Evolutionary conservation across 768 basidiomycete species (phyloP).

Genomic region (Kwoniella sp.): DNA sequence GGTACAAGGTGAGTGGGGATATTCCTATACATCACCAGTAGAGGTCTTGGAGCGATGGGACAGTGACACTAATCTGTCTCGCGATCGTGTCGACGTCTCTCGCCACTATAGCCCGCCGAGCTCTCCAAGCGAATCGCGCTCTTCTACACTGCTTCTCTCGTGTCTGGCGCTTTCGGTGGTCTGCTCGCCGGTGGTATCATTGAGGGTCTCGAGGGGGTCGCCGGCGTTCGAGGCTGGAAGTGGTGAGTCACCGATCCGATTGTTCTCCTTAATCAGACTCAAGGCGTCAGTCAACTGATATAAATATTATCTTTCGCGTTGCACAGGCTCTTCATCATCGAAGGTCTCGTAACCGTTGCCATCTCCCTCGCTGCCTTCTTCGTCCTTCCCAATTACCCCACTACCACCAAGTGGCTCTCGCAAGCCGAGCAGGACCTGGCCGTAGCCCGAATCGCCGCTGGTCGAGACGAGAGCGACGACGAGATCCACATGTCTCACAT

Average conservation of each 20-base stretch:
- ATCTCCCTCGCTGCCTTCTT: slow-evolving; percentile 44
- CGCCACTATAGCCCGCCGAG: slow-evolving; percentile 40
- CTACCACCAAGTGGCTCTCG: slow-evolving; percentile 48
- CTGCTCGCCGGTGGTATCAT: slow-evolving; percentile 55
- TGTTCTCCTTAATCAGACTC: too few relatives aligned
- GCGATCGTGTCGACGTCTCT: neutral
- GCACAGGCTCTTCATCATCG: slow-evolving; percentile 53
- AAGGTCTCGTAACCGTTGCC: slow-evolving; percentile 47
- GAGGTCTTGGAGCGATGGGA: too few relatives aligned
- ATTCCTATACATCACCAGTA: neutral
- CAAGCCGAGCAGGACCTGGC: slow-evolving; percentile 43
- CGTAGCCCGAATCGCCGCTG: slow-evolving; percentile 28
- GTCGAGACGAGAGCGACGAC: slow-evolving; percentile 29
- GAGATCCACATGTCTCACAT: slow-evolving; percentile 48
- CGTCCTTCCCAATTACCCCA: slow-evolving; percentile 52
- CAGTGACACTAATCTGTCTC: neutral
- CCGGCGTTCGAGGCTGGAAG: slow-evolving; percentile 51
- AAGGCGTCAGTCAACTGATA: too few relatives aligned
- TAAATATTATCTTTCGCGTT: neutral
- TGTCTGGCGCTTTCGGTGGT: slow-evolving; percentile 55
- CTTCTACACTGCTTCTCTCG: slow-evolving; percentile 54
- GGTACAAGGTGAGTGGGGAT: slow-evolving; percentile 50
- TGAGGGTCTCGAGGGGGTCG: slow-evolving; percentile 45
- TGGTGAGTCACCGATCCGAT: slow-evolving; percentile 33
- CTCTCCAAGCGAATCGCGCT: slow-evolving; percentile 53